A percentile compares a stretch with the other conserved stretches of the same genome.
phyloP scores from a whole-genome alignment of 805 yeast species.

The Ogataea glucozyma region DNA sequence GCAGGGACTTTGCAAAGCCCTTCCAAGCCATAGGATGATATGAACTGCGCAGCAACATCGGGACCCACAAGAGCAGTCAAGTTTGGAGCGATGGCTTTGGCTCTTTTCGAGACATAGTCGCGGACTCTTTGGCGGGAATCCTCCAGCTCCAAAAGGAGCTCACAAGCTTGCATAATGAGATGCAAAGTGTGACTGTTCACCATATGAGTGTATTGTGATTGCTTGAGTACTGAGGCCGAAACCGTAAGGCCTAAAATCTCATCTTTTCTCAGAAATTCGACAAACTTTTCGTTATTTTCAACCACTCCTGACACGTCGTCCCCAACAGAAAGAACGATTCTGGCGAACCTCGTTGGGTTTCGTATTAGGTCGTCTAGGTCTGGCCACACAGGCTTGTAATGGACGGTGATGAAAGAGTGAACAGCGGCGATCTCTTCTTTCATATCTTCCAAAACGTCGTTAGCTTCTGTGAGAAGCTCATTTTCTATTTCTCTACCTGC shows the following conservation, averaged over 20 bases:
- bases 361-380: conserved; percentile 67
- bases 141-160: conserved; percentile 47
- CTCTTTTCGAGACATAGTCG: conserved; percentile 54
- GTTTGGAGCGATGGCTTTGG: conserved; percentile 75
- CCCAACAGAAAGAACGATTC: conserved; percentile 51
- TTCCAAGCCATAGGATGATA: conserved; percentile 69
- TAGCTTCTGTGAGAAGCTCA: conserved; percentile 52
- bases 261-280: conserved; percentile 54
- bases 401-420: conserved; percentile 48
- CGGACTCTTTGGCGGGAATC: conserved; percentile 46
- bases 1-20: conserved; percentile 72
- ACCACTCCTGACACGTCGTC: conserved; percentile 31
- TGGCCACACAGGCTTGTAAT: conserved; percentile 64
- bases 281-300: conserved; percentile 37
- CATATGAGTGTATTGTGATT: conserved; percentile 24
- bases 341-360: conserved; percentile 62
- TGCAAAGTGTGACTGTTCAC: conserved; percentile 34
- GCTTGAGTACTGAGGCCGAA: conserved; percentile 56
- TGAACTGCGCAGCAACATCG: conserved; percentile 67
- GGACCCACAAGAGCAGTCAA: conserved; percentile 72
- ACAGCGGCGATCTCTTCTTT: conserved; percentile 53
- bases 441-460: conserved; percentile 54
- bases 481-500: conserved; percentile 43
- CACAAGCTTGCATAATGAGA: conserved; percentile 46
- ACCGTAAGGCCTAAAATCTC: conserved; percentile 71